Conservation (phyloP, 2,329 filamentous ascomycete genomes). For the Calonectria multiphialidica region DNA sequence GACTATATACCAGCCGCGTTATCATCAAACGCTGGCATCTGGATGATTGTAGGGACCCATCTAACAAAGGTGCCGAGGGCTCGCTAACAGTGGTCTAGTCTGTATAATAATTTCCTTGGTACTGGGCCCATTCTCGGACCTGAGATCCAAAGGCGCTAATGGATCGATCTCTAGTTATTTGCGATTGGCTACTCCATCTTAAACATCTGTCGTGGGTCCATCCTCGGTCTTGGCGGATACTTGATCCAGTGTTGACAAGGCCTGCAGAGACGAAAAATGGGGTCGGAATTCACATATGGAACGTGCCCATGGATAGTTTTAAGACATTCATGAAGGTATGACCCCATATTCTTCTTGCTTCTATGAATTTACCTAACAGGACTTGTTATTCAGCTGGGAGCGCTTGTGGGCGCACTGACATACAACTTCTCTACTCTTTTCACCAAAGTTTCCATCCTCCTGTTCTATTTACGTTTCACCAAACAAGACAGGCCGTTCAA, state of each 20-base stretch:
- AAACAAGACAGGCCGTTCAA: not conserved
- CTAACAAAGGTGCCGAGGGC: not conserved
- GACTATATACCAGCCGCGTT: conserved; percentile 23
- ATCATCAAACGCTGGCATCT: conserved; percentile 25
- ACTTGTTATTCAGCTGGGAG: not conserved
- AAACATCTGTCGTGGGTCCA: not conserved
- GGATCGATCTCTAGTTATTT: not conserved
- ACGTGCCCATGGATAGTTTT: not conserved
- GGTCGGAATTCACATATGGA: not conserved
- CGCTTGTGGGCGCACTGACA: not conserved
- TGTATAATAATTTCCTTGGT: conserved; percentile 7
- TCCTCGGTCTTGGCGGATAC: not conserved
- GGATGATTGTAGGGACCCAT: conserved; percentile 24
- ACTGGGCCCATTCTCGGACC: not conserved
- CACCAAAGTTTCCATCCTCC: conserved; percentile 10
- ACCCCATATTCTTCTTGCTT: not conserved
- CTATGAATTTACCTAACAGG: not conserved
- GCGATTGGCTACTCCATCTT: conserved; percentile 10
- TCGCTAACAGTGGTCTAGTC: not conserved
- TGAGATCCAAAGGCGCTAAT: not conserved
- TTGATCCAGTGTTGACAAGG: not conserved
- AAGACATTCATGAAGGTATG: not conserved
- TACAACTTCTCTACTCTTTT: conserved; percentile 9
- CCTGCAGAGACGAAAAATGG: not conserved
- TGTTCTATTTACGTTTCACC: conserved; percentile 12